These are phyloP conservation scores for Apiospora pterosperma DNA, from an alignment of 2,329 filamentous ascomycete species.

Conservation along the genomic window DNA sequence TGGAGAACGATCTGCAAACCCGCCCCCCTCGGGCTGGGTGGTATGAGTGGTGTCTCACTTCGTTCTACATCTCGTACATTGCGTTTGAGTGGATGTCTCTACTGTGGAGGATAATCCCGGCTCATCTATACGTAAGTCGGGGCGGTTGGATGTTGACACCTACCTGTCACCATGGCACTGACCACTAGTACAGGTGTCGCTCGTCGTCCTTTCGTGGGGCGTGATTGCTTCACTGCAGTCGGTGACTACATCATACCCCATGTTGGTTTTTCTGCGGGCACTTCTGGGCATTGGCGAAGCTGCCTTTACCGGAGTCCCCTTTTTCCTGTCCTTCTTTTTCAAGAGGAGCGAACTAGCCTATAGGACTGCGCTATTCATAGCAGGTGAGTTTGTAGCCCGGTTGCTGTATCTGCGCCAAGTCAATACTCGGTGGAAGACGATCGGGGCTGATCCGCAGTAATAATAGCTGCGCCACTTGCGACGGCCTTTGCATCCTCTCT, in stretches of 20 bases:
- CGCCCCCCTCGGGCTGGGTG: conserved; percentile 39
- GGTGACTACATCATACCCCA: conserved; percentile 60
- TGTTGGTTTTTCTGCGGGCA: conserved; percentile 51
- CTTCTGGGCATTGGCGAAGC: conserved; percentile 63
- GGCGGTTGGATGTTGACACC: conserved; percentile 4
- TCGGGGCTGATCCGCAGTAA: not conserved
- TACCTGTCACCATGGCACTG: not conserved
- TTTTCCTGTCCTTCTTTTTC: conserved; percentile 64
- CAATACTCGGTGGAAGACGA: not conserved
- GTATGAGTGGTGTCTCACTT: conserved; percentile 59
- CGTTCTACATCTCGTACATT: conserved; percentile 63
- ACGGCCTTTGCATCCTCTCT: conserved; percentile 79
- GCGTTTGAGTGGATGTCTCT: conserved; percentile 63
- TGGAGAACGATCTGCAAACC: conserved; percentile 58
- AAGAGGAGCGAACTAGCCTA: conserved; percentile 73
- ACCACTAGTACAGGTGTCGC: conserved; percentile 13
- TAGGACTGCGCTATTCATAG: conserved; percentile 82
- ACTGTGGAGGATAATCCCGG: conserved; percentile 57
- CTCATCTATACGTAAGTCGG: conserved; percentile 52
- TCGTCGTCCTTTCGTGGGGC: conserved; percentile 76
- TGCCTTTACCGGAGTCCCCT: conserved; percentile 61
- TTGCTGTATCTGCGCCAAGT: not conserved
- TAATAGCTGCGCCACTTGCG: conserved; percentile 69
- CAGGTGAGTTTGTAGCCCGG: conserved; percentile 41
- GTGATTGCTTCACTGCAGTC: conserved; percentile 71